Evolutionary conservation across 2,329 filamentous ascomycete genomes (phyloP), one percentile per base, ranked within the genome.

Genomic region (Phaeophleospora eucalypticola): DNA sequence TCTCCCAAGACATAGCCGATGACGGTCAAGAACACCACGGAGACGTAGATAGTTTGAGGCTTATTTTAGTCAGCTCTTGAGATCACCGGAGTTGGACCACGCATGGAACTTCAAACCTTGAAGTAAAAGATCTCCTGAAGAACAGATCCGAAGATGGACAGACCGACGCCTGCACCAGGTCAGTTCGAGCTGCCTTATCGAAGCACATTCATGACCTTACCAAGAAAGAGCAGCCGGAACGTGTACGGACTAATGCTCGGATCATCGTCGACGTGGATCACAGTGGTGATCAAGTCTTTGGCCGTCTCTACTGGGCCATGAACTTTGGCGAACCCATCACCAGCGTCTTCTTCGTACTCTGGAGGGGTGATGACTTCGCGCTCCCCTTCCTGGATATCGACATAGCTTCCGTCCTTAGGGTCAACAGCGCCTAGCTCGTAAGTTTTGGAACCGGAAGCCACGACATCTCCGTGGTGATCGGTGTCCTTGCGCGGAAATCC

Each of bases 61-160:
- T 74, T n/a, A n/a, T n/a, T n/a, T n/a, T n/a, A n/a, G n/a, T n/a
- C n/a, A n/a, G n/a, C n/a, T n/a, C n/a, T n/a, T n/a, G n/a, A n/a
- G n/a, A n/a, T n/a, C n/a, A n/a, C n/a, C n/a, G n/a, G n/a, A n/a
- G n/a, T n/a, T n/a, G n/a, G n/a, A n/a, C n/a, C n/a, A n/a, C n/a
- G n/a, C n/a, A n/a, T n/a, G n/a, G n/a, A n/a, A n/a, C n/a, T n/a
- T n/a, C n/a, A n/a, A n/a, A n/a, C n/a, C n/a, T n/a, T 74, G 64
- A 75, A 75, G 41, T 70, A 68, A 54, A 68, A 76, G 45, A 76
- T 74, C 27, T 68, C 67, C 32, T 66, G 64, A 4, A 76, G 60
- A 4, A 69, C 67, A 33, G 52, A 52, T 20, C 53, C 60, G 44
- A 62, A 62, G 37, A 61, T 58, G 18, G 56, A 50, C 9, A 62